phyloP scores from a whole-genome alignment of 139 green algal species.

The Closterium sp. region DNA sequence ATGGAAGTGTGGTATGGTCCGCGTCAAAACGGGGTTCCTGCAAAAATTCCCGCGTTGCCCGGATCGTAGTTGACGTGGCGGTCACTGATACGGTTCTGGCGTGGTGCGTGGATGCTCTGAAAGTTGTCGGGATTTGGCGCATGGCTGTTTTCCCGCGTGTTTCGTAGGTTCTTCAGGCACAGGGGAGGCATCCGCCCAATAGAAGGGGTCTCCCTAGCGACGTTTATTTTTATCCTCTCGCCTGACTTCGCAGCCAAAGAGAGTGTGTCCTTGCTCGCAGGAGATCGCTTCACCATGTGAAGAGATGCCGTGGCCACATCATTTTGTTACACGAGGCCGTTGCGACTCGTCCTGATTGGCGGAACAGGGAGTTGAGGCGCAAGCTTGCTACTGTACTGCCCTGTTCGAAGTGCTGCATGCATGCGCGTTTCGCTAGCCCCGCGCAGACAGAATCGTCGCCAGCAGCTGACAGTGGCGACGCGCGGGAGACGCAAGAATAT shows the following conservation, averaged over 20 bases:
- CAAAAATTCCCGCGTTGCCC: background rate
- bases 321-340: background rate
- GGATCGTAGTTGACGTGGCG: background rate
- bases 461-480: background rate
- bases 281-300: background rate
- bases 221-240: background rate
- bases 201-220: background rate
- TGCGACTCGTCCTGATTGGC: background rate
- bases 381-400: background rate
- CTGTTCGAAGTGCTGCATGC: background rate
- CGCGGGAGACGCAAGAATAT: background rate
- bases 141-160: background rate
- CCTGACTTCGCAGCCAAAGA: background rate
- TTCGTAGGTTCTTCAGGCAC: background rate
- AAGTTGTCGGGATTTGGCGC: background rate
- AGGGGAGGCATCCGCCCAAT: background rate
- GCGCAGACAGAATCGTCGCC: background rate
- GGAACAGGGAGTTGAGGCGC: background rate
- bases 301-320: background rate
- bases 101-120: background rate
- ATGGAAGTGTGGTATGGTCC: background rate
- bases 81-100: background rate
- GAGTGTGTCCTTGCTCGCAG: background rate
- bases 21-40: background rate
- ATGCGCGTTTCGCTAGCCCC: background rate